A percentile compares a stretch with the other conserved stretches of the same genome.
Evolutionary conservation across 2,329 filamentous ascomycete genomes (phyloP).

Genomic region (Scytalidium sp.): DNA sequence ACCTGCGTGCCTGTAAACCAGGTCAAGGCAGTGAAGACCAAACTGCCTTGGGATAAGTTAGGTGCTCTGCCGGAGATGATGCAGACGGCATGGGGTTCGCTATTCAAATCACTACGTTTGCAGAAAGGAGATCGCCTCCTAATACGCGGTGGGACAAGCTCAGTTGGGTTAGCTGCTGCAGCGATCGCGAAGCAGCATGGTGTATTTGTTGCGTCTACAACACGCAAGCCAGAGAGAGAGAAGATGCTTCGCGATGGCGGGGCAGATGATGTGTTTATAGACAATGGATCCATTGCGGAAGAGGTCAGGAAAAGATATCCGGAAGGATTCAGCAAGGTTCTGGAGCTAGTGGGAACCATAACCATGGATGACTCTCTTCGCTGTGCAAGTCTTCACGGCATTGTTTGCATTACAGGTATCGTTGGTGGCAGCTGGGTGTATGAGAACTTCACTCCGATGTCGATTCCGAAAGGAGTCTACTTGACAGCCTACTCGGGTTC

Average conservation of each 20-base stretch:
- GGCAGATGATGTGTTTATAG: constrained; percentile 40
- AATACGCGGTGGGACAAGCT: constrained; percentile 47
- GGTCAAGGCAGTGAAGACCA: constrained; percentile 33
- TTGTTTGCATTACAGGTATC: constrained; percentile 41
- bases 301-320: constrained; percentile 24
- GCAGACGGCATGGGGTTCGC: constrained; percentile 43
- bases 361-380: constrained; percentile 41
- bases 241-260: constrained; percentile 35
- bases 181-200: constrained; percentile 40
- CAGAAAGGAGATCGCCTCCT: constrained; percentile 38
- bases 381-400: constrained; percentile 35
- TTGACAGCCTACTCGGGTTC: constrained; percentile 39
- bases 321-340: constrained; percentile 38
- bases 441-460: constrained; percentile 38
- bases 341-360: constrained; percentile 42
- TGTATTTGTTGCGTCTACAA: constrained; percentile 37
- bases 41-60: constrained; percentile 37
- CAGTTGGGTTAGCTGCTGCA: constrained; percentile 43
- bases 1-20: constrained; percentile 38
- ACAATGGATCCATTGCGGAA: constrained; percentile 36
- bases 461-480: constrained; percentile 35
- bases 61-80: constrained; percentile 49
- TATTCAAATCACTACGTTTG: constrained; percentile 37
- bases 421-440: constrained; percentile 9
- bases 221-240: constrained; percentile 32